Conservation (phyloP, 805 yeast species). For the Yueomyces sinensis region DNA sequence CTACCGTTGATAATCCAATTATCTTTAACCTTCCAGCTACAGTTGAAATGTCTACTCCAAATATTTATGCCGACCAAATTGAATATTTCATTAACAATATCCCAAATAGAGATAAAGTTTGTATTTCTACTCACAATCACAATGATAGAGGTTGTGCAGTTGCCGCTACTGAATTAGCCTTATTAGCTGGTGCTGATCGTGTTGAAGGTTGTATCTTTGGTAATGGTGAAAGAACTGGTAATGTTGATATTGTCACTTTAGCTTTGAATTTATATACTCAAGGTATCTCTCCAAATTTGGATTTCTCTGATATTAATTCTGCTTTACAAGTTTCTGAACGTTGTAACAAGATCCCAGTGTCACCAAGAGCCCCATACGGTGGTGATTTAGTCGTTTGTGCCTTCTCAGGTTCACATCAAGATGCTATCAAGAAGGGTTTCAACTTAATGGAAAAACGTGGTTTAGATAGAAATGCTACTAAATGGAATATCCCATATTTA, state of each 20-base stretch:
- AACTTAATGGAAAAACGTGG: constrained; percentile 26
- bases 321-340: constrained; percentile 63
- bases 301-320: constrained; percentile 52
- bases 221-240: constrained; percentile 81
- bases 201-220: constrained; percentile 80
- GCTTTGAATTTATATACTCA: constrained; percentile 71
- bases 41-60: constrained; percentile 71
- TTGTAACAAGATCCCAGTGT: constrained; percentile 72
- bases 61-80: constrained; percentile 73
- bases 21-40: constrained; percentile 79
- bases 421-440: constrained; percentile 79
- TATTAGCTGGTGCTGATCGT: constrained; percentile 78
- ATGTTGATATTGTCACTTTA: constrained; percentile 68
- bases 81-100: constrained; percentile 56
- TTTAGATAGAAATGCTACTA: constrained; percentile 23
- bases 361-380: constrained; percentile 70
- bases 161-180: constrained; percentile 78
- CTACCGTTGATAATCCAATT: constrained; percentile 49
- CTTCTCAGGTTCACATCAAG: constrained; percentile 78
- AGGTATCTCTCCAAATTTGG: constrained; percentile 58
- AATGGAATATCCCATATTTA: constrained; percentile 68
- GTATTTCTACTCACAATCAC: constrained; percentile 71
- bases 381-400: constrained; percentile 77
- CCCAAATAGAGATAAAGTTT: constrained; percentile 52
- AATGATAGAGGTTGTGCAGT: constrained; percentile 82